phyloP scores from a whole-genome alignment of 2,329 filamentous ascomycete species.

The Epichloe hybrida region DNA sequence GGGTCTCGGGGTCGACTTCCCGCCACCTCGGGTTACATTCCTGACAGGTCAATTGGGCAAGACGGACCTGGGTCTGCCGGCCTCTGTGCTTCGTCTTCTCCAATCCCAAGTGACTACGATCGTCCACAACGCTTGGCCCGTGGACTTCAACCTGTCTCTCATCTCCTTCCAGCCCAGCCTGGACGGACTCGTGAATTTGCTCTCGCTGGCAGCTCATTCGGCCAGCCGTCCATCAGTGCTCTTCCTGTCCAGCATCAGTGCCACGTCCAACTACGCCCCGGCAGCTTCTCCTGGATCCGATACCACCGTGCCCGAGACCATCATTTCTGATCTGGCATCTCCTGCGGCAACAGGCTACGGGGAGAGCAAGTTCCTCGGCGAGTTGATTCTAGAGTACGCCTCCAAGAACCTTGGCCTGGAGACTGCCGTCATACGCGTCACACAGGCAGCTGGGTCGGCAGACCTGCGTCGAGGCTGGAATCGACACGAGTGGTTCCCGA shows the following conservation, averaged over 20 bases:
- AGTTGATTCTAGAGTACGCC: conserved; percentile 1
- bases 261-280: not conserved
- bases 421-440: conserved; percentile 1
- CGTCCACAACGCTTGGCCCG: conserved; percentile 7
- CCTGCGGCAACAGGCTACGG: conserved; percentile 3
- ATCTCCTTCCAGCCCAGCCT: conserved; percentile 2
- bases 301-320: not conserved
- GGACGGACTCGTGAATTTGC: conserved; percentile 1
- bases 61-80: not conserved
- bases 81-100: not conserved
- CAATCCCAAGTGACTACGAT: not conserved
- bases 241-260: conserved; percentile 6
- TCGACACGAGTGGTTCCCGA: conserved; percentile 5
- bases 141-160: conserved; percentile 5
- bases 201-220: conserved; percentile 1
- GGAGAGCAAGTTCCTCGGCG: conserved; percentile 5
- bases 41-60: not conserved
- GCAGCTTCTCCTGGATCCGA: too few species aligned
- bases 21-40: conserved; percentile 1
- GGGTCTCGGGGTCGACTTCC: not conserved
- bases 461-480: conserved; percentile 3
- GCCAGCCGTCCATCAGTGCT: not conserved
- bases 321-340: not conserved
- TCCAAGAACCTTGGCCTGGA: not conserved
- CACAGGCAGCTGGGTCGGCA: conserved; percentile 2